Percentiles rank a stretch among this genome's conserved stretches.
These are phyloP conservation scores for Debaryomyces sp. DNA, from an alignment of 1,139 yeast species.

Conservation along the genomic window DNA sequence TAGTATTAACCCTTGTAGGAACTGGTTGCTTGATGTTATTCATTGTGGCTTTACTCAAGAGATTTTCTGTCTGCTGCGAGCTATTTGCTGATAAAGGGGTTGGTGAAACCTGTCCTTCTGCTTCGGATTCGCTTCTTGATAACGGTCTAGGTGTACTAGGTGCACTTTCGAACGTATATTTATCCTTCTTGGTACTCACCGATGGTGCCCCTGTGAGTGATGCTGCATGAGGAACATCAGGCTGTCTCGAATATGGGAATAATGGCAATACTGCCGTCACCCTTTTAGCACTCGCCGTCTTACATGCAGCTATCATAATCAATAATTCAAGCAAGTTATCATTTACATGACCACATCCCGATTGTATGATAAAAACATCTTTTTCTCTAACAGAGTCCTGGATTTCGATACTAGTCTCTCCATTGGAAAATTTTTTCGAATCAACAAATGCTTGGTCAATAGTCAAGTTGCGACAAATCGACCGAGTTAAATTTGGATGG, in stretches of 20 bases:
- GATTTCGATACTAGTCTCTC: slow-evolving; percentile 87
- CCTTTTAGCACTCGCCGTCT: slow-evolving; percentile 89
- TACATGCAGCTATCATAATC: slow-evolving; percentile 91
- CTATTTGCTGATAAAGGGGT: slow-evolving; percentile 17
- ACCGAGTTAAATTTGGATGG: slow-evolving; percentile 62
- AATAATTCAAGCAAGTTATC: slow-evolving; percentile 87
- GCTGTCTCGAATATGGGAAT: slow-evolving; percentile 95
- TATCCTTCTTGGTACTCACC: slow-evolving; percentile 41
- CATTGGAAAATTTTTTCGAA: slow-evolving; percentile 69
- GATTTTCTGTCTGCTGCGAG: slow-evolving; percentile 2
- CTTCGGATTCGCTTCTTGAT: slow-evolving; percentile 20
- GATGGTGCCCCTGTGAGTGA: slow-evolving; percentile 55
- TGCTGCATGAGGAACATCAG: slow-evolving; percentile 89
- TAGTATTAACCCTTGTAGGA: slow-evolving; percentile 11
- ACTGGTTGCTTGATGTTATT: slow-evolving; percentile 17
- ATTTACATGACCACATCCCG: slow-evolving; percentile 88
- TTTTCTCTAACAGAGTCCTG: slow-evolving; percentile 88
- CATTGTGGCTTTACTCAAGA: slow-evolving; percentile 14
- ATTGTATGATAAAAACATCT: slow-evolving; percentile 84
- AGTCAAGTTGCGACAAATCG: slow-evolving; percentile 66
- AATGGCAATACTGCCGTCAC: slow-evolving; percentile 95
- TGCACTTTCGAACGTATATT: slow-evolving; percentile 61
- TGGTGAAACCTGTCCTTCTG: slow-evolving; percentile 8
- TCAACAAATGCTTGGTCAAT: slow-evolving; percentile 61
- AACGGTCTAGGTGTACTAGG: slow-evolving; percentile 62